phyloP scores from a whole-genome alignment of 495 filamentous ascomycete genomes.

The Beverwykella pulmonaria region DNA sequence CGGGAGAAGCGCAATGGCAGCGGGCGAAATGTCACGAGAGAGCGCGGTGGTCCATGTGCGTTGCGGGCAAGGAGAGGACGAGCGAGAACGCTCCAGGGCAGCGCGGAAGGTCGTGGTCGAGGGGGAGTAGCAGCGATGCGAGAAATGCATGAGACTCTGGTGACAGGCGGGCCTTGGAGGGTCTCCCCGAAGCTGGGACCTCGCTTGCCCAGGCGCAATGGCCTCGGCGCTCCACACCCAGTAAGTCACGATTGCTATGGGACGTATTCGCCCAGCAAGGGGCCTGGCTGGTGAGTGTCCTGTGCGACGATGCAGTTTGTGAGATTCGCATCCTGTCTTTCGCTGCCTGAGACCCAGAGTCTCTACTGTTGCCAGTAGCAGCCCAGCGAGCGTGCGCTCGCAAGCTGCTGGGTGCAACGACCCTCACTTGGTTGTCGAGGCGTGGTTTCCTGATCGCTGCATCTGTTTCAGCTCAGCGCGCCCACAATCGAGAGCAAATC shows the following conservation, averaged over 20 bases:
- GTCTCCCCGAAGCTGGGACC: neutral
- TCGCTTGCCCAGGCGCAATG: too few species aligned
- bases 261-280: neutral
- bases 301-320: neutral
- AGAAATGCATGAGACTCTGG: too few species aligned
- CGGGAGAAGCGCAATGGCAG: neutral
- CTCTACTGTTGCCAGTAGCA: too few species aligned
- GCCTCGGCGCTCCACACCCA: neutral
- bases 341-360: neutral
- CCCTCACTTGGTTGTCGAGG: too few species aligned
- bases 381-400: too few species aligned
- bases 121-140: too few species aligned
- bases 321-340: neutral
- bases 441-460: too few species aligned
- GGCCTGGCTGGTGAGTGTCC: neutral
- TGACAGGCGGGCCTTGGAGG: too few species aligned
- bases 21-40: neutral
- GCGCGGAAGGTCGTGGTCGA: neutral
- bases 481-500: neutral
- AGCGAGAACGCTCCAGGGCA: slow-evolving; percentile 14
- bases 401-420: too few species aligned
- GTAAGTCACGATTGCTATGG: neutral
- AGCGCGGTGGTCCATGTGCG: neutral
- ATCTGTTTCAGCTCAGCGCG: neutral
- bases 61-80: slow-evolving; percentile 25